Evolutionary conservation across 2,329 filamentous ascomycete genomes (phyloP).

Genomic region (Colletotrichum musicola): DNA sequence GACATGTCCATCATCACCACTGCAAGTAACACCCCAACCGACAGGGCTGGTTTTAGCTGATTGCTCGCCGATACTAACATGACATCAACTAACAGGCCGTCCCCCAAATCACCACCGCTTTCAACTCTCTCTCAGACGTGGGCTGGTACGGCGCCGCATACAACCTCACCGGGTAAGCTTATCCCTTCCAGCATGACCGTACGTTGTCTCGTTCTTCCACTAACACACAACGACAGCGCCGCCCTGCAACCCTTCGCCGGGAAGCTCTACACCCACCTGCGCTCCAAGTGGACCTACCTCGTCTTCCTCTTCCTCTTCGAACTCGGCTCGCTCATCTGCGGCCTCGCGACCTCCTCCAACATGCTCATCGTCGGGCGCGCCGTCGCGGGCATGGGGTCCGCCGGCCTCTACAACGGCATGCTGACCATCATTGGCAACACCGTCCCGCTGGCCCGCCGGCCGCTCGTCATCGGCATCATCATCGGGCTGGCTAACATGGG

Average conservation of each 20-base stretch:
- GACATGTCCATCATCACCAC: conserved; percentile 68
- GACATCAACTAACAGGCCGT: conserved; percentile 51
- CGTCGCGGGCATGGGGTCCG: conserved; percentile 60
- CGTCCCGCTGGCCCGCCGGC: conserved; percentile 45
- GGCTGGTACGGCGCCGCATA: conserved; percentile 69
- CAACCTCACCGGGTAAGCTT: conserved; percentile 56
- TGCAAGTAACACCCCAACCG: conserved; percentile 44
- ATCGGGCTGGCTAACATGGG: conserved; percentile 54
- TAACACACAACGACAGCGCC: conserved; percentile 49
- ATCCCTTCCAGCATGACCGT: not conserved
- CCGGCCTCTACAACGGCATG: conserved; percentile 56
- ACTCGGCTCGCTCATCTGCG: conserved; percentile 62
- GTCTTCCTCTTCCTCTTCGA: conserved; percentile 49
- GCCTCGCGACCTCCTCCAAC: conserved; percentile 55
- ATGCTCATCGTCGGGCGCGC: conserved; percentile 65
- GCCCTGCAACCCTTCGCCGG: conserved; percentile 65
- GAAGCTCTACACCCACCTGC: conserved; percentile 61
- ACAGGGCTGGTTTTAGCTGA: not conserved
- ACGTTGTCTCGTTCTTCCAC: not conserved
- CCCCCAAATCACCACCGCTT: conserved; percentile 62
- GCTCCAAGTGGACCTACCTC: conserved; percentile 45
- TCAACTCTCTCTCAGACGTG: conserved; percentile 64
- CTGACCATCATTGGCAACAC: conserved; percentile 49
- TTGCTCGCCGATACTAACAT: not conserved
- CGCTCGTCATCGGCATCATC: conserved; percentile 34